Conservation (phyloP, 768 basidiomycete genomes). For the Rhizopogon rudus region DNA sequence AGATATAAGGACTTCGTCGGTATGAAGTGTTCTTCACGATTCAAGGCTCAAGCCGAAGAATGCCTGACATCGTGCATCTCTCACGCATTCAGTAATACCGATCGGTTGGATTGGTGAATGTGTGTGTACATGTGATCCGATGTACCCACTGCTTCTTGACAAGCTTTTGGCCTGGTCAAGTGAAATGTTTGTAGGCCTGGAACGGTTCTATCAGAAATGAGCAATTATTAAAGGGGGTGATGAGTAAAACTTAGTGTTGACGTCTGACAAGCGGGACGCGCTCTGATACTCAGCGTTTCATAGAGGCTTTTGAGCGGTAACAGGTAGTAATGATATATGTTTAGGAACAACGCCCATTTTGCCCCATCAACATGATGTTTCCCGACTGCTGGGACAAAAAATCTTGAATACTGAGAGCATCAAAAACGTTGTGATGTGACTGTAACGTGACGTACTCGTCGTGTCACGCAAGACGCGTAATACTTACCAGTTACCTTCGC, state of each 20-base stretch:
- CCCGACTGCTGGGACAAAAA: not conserved
- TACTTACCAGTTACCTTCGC: not conserved
- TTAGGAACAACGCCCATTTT: not conserved
- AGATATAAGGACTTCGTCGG: not conserved
- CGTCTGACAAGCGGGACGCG: not conserved
- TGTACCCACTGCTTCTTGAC: too few relatives aligned
- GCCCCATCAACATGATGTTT: not conserved
- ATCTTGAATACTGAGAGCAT: not conserved
- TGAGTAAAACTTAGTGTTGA: not conserved
- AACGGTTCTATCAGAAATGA: not conserved
- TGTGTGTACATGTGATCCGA: not conserved
- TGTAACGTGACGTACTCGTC: not conserved
- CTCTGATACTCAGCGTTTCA: not conserved
- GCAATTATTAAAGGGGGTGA: not conserved
- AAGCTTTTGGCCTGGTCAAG: not conserved
- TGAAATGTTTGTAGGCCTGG: not conserved
- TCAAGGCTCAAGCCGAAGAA: not conserved
- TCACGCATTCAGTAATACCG: not conserved
- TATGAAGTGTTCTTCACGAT: not conserved
- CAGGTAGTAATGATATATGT: not conserved
- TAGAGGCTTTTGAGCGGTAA: not conserved
- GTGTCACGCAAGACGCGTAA: constrained; percentile 1
- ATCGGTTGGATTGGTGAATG: not conserved
- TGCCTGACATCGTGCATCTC: not conserved
- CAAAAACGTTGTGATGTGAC: not conserved